These are phyloP conservation scores for Lepraria neglecta DNA, from an alignment of 495 filamentous ascomycete genomes.

Conservation along the genomic window DNA sequence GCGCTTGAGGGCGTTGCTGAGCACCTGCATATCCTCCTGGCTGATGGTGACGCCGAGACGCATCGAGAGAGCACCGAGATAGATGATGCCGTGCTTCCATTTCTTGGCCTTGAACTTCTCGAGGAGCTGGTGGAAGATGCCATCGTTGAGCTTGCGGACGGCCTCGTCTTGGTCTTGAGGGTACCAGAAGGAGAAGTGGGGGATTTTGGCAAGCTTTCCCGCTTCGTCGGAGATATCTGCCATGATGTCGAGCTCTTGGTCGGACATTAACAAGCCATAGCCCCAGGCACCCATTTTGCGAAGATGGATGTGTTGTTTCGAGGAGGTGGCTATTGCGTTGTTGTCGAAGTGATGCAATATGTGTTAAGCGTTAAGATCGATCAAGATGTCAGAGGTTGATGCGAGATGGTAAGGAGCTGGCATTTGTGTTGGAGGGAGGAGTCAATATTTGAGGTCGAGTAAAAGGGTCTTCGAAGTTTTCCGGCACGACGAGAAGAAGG, in stretches of 20 bases:
- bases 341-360: too few relatives aligned
- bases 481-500: too few relatives aligned
- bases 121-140: neutral
- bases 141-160: neutral
- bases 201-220: neutral
- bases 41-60: slow-evolving; percentile 1
- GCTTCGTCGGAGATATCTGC: neutral
- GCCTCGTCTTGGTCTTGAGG: neutral
- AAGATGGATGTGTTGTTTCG: too few relatives aligned
- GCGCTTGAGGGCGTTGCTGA: neutral
- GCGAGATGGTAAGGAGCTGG: too few relatives aligned
- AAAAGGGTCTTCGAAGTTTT: too few relatives aligned
- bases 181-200: neutral
- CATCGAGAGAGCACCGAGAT: slow-evolving; percentile 7
- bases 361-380: too few relatives aligned
- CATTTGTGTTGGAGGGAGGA: too few relatives aligned
- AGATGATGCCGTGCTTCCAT: slow-evolving; percentile 3
- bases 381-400: too few relatives aligned
- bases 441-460: too few relatives aligned
- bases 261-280: neutral
- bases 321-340: too few relatives aligned
- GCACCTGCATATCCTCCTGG: neutral
- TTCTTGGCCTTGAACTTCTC: neutral
- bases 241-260: neutral
- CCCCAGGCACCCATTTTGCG: neutral